These are phyloP conservation scores for Mycena kentingensis DNA, from an alignment of 768 basidiomycete genomes.

Conservation along the genomic window DNA sequence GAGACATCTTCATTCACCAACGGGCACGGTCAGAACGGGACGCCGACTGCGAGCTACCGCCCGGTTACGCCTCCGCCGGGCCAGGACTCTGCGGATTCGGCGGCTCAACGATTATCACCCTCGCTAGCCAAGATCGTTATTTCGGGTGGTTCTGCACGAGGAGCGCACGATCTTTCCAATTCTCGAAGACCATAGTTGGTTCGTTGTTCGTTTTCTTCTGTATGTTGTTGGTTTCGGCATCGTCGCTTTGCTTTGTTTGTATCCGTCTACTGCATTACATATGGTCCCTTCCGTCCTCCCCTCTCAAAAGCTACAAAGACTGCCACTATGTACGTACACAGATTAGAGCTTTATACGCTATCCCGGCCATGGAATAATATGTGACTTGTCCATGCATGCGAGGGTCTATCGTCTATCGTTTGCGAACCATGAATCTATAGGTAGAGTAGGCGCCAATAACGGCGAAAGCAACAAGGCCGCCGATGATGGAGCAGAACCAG, in stretches of 20 bases:
- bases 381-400: no score
- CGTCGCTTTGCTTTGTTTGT: not conserved
- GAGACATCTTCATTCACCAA: not conserved
- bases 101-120: slow-evolving; percentile 18
- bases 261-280: not conserved
- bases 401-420: slow-evolving; percentile 19
- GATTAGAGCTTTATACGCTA: slow-evolving; percentile 11
- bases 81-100: slow-evolving; percentile 7
- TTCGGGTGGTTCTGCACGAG: slow-evolving; percentile 5
- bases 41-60: slow-evolving; percentile 2
- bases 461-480: slow-evolving; percentile 77
- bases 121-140: slow-evolving; percentile 23
- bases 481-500: slow-evolving; percentile 92
- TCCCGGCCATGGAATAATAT: slow-evolving; percentile 16
- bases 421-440: slow-evolving; percentile 71
- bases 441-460: slow-evolving; percentile 78
- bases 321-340: slow-evolving; percentile 18
- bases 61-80: slow-evolving; percentile 6
- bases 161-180: slow-evolving; percentile 11
- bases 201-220: not conserved
- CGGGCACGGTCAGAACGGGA: not conserved
- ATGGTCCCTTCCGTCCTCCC: not conserved
- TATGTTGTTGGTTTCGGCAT: not conserved
- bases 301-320: not conserved
- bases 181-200: not conserved